Percentiles rank a stretch among this genome's conserved stretches.
Conservation (phyloP, 345 rosid genomes). For the Hypericum androsaemum region DNA sequence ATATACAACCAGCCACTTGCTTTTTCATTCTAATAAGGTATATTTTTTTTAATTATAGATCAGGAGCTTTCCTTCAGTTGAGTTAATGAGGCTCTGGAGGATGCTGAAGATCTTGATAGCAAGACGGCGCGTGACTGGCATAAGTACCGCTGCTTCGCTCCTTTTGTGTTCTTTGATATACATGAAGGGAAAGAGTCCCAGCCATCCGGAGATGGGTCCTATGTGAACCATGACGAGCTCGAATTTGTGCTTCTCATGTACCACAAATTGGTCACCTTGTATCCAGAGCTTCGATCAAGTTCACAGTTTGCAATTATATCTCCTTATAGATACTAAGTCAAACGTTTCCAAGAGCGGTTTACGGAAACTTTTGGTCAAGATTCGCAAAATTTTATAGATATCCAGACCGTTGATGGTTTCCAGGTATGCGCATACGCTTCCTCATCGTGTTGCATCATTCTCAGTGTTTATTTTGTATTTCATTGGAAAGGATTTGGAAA, state of each 20-base stretch:
- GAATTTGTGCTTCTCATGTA: slow-evolving; percentile 74
- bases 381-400: slow-evolving; percentile 61
- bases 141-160: slow-evolving; percentile 67
- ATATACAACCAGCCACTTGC: too few relatives aligned
- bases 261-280: slow-evolving; percentile 65
- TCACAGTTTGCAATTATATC: slow-evolving; percentile 83
- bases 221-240: slow-evolving; percentile 66
- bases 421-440: slow-evolving; percentile 44
- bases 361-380: slow-evolving; percentile 69
- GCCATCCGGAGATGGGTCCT: slow-evolving; percentile 78
- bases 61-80: slow-evolving; percentile 80
- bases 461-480: not conserved
- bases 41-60: slow-evolving; percentile 35
- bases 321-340: slow-evolving; percentile 85
- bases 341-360: slow-evolving; percentile 71
- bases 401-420: slow-evolving; percentile 90
- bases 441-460: not conserved
- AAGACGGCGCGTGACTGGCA: slow-evolving; percentile 89
- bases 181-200: slow-evolving; percentile 81
- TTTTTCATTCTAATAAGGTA: not conserved
- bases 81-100: slow-evolving; percentile 63
- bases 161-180: slow-evolving; percentile 85
- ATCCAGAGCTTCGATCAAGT: slow-evolving; percentile 77
- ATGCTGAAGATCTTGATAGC: slow-evolving; percentile 54
- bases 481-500: not conserved